Base-by-base conservation (phyloP, 2,329 filamentous ascomycete genomes). In the Aspergillus uvarum region DNA sequence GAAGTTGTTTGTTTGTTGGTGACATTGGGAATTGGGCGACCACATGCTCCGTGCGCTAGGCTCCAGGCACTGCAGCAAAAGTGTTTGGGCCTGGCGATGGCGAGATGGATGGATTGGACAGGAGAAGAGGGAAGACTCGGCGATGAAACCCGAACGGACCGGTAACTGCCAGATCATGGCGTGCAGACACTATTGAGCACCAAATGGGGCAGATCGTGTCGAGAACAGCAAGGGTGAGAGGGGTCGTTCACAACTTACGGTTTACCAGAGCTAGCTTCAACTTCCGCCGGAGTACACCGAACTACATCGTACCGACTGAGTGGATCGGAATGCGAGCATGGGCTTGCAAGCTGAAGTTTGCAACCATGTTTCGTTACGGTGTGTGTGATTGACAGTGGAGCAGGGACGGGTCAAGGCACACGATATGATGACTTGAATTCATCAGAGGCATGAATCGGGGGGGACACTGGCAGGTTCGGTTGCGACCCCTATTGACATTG, bases 141-240 rank as follows among this genome's bases (percentile, higher is more conserved):
- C 16, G 42, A 26, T 47, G 53, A 44, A 50, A 48, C 11, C 42
- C 42, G 53, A 55, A 19, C 38, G 16, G 53, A 47, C 53, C 53
- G 42, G 53, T 48, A 32, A 29, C 21, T 48, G 42, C 44, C 29
- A 48, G 29, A 32, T 55, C 42, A 55, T 31, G 42, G 44, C 14
- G 14, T 35, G 53, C 44, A 55, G 53, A 22, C 53, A 48, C 53
- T 55, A 55, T 55, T 55, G 42, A 32, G 44, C 31, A 48, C 53
- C 26, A 55, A 48, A 48, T 35, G 53, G 53, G 44, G 53, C 53
- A 55, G 53, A 48, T 55, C 42, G 19, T 29, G 42, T 47, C 24
- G 38, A 16, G 14, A 16, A 16, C 14, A 12, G 32, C 32, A 35
- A 35, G 32, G 32, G 32, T 10, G 32, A 35, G 32, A 35, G 32